Percentiles rank a stretch among this genome's conserved stretches.
phyloP scores from a whole-genome alignment of 495 filamentous ascomycete species.

The Podospora pseudoanserina region DNA sequence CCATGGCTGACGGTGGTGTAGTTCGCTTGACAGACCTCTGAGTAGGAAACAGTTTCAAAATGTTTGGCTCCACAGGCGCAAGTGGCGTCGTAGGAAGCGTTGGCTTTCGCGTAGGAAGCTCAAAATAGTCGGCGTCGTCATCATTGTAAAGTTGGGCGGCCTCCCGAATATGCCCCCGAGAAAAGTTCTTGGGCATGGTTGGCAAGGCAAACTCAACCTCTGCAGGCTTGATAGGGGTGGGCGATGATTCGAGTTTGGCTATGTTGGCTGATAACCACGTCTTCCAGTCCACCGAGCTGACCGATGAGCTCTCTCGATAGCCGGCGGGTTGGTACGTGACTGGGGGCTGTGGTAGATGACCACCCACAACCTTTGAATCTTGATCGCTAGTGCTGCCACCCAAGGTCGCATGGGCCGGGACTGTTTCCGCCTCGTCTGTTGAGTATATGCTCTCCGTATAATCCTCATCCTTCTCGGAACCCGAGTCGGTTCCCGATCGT shows the following conservation, averaged over 20 bases:
- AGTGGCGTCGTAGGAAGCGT: conserved; percentile 24
- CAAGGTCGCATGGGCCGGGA: neutral
- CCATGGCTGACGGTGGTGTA: conserved; percentile 18
- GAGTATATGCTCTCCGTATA: conserved; percentile 48
- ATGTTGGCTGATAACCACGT: conserved; percentile 51
- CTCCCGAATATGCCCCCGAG: conserved; percentile 55
- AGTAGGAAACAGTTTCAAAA: conserved; percentile 20
- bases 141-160: conserved; percentile 56
- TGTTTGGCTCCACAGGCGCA: conserved; percentile 25
- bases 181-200: conserved; percentile 31
- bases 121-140: conserved; percentile 27
- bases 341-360: conserved; percentile 6
- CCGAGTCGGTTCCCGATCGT: conserved; percentile 22
- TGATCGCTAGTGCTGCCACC: neutral
- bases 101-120: conserved; percentile 20
- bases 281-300: conserved; percentile 53
- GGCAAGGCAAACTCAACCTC: conserved; percentile 40
- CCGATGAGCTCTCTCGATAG: conserved; percentile 37
- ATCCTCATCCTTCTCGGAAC: conserved; percentile 30
- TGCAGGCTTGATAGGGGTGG: conserved; percentile 18
- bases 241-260: conserved; percentile 43
- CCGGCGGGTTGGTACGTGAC: conserved; percentile 26
- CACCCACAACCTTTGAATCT: neutral
- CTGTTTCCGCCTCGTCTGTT: conserved; percentile 23
- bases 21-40: conserved; percentile 18